A percentile compares a stretch with the other conserved stretches of the same genome.
Conservation (phyloP, 1,284 basidiomycete species). For the Schizophyllum commune region DNA sequence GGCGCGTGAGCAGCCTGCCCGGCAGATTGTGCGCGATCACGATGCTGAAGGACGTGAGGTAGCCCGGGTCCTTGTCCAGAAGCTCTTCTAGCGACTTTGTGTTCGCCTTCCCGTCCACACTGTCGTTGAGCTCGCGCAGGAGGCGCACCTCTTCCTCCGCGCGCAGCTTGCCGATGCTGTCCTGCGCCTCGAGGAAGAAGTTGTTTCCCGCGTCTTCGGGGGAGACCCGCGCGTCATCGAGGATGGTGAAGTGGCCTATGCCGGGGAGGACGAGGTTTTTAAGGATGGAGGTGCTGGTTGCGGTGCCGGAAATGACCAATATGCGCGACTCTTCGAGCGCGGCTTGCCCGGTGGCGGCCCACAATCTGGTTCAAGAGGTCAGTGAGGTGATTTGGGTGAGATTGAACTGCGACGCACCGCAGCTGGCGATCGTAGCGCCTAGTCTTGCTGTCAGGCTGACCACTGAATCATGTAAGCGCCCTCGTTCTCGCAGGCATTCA, state of each 20-base stretch:
- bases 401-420: conserved; percentile 41
- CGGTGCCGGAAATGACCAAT: conserved; percentile 74
- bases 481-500: not conserved
- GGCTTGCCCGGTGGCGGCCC: conserved; percentile 92
- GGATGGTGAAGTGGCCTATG: conserved; percentile 84
- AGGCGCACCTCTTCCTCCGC: conserved; percentile 77
- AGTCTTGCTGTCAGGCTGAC: conserved; percentile 74
- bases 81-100: conserved; percentile 49
- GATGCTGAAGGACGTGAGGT: conserved; percentile 59
- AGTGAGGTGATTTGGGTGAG: not conserved
- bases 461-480: conserved; percentile 6
- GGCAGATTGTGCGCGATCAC: conserved; percentile 82
- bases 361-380: conserved; percentile 52
- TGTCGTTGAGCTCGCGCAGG: conserved; percentile 83
- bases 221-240: conserved; percentile 59
- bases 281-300: conserved; percentile 78
- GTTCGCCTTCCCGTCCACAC: conserved; percentile 70
- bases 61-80: conserved; percentile 45
- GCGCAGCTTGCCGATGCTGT: conserved; percentile 73
- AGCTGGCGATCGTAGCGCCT: conserved; percentile 90
- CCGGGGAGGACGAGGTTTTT: conserved; percentile 97
- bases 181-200: conserved; percentile 82
- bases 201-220: conserved; percentile 88
- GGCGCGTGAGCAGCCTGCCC: conserved; percentile 42
- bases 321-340: conserved; percentile 83